Base-by-base conservation (phyloP, 768 basidiomycete genomes). In the Mrakia blollopis region DNA sequence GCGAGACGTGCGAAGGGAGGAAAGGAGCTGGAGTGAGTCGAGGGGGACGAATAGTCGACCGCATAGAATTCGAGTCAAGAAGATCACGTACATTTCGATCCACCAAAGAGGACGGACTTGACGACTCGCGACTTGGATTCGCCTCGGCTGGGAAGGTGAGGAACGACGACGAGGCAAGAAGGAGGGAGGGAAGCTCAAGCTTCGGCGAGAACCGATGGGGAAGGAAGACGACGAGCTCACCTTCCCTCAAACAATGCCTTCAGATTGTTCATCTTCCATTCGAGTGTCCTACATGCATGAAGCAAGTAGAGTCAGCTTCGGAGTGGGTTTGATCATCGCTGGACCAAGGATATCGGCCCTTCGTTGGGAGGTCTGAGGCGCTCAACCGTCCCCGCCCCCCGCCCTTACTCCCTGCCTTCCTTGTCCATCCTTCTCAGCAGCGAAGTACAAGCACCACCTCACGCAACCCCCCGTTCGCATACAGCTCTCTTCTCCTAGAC, bases 221-320 rank as follows among this genome's bases (percentile, higher is more conserved):
- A 35, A 52, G 23, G 32, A 6, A 25, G 16, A 7, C 14, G 11
- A 28, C 21, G 35, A 72, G 47, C 52, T 23, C 52, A 72, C 71
- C 71, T 72, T n/a, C 32, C 30, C 54, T 72, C 71, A 16, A 72
- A 72, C 16, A 72, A 18, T 0, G 71, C 35, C 30, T 72, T 72
- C 23, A 72, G 35, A 23, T 72, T 72, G 32, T 50, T 72, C 30
- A 72, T 54, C 32, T 23, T 72, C 71, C 71, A 72, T 10, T 54
- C 52, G 32, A 72, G 50, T 5, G 54, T 54, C 9, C 71, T 72
- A 35, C 25, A n/a, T 13, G 57, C n/a, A 57, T 9, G 13, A n/a
- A 1, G 14, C 2, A 8, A 3, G 25, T n/a, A 23, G 4, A 18
- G 11, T 41, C 7, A 41, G 39, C 28, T 25, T 37, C 69, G 3